phyloP scores from a whole-genome alignment of 108 stramenopile genomes.

The Nitzschia sp. region DNA sequence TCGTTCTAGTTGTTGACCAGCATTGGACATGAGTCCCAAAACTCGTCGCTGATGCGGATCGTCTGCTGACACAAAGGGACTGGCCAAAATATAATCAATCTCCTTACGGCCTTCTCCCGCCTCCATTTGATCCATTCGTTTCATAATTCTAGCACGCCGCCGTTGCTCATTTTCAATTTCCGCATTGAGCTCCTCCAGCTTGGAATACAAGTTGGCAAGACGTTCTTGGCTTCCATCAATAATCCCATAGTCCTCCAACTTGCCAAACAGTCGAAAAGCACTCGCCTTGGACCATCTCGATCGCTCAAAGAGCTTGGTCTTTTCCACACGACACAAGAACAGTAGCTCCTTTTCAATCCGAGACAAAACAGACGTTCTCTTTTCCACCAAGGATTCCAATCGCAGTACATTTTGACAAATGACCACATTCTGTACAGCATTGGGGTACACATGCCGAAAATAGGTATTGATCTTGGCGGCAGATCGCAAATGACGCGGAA shows the following conservation, averaged over 20 bases:
- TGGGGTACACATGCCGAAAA: conserved; percentile 85
- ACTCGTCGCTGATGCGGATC: conserved; percentile 43
- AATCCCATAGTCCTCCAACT: conserved; percentile 68
- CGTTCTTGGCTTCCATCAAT: conserved; percentile 74
- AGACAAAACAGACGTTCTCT: conserved; percentile 63
- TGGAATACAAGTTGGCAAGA: conserved; percentile 58
- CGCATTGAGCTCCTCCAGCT: conserved; percentile 73
- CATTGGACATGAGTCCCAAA: conserved; percentile 23
- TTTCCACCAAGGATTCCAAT: conserved; percentile 61
- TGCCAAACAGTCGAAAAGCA: conserved; percentile 50
- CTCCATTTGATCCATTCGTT: conserved; percentile 78
- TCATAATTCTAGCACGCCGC: conserved; percentile 74
- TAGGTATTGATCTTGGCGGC: conserved; percentile 72
- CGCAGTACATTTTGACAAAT: conserved; percentile 83
- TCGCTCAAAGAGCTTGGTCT: conserved; percentile 60
- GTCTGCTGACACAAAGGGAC: conserved; percentile 53
- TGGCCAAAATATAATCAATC: conserved; percentile 83
- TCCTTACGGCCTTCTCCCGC: conserved; percentile 74
- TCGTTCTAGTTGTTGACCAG: background rate
- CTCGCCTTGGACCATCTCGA: conserved; percentile 25
- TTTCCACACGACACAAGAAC: conserved; percentile 69
- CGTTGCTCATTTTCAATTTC: conserved; percentile 70
- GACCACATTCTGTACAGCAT: conserved; percentile 78
- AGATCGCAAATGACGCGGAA: conserved; percentile 84
- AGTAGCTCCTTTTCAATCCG: conserved; percentile 77